Percentiles rank a stretch among this genome's conserved stretches.
These are phyloP conservation scores for Omphalotus guepiniiformis DNA, from an alignment of 768 basidiomycete species.

Conservation along the genomic window DNA sequence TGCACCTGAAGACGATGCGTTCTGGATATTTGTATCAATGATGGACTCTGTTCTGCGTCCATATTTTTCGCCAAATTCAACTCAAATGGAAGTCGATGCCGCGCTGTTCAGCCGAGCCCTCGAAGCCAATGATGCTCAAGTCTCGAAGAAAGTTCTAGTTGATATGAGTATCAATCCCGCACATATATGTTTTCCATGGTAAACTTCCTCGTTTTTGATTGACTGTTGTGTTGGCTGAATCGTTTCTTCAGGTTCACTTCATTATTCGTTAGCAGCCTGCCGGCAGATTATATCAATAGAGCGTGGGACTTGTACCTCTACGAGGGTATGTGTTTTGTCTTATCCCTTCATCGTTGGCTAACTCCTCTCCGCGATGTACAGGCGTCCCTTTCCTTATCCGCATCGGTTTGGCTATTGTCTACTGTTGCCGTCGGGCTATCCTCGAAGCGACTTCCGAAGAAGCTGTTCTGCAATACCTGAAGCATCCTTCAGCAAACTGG, in stretches of 20 bases:
- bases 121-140: conserved; percentile 52
- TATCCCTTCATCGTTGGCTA: neutral
- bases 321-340: conserved; percentile 51
- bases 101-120: conserved; percentile 65
- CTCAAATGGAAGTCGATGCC: conserved; percentile 75
- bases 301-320: conserved; percentile 83
- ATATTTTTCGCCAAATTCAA: conserved; percentile 59
- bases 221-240: too few species aligned
- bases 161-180: conserved; percentile 58
- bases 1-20: conserved; percentile 84
- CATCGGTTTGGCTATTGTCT: conserved; percentile 62
- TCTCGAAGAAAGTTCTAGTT: conserved; percentile 65
- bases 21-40: conserved; percentile 85
- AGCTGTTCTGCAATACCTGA: conserved; percentile 43
- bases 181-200: conserved; percentile 65
- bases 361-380: conserved; percentile 26
- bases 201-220: conserved; percentile 15
- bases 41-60: conserved; percentile 83
- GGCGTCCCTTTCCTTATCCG: conserved; percentile 73
- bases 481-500: conserved; percentile 44
- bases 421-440: conserved; percentile 54
- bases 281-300: conserved; percentile 60
- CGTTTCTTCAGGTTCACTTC: conserved; percentile 56
- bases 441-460: conserved; percentile 47
- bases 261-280: conserved; percentile 64